Conservation (phyloP, 768 basidiomycete genomes). For the Austroboletus eburneus region DNA sequence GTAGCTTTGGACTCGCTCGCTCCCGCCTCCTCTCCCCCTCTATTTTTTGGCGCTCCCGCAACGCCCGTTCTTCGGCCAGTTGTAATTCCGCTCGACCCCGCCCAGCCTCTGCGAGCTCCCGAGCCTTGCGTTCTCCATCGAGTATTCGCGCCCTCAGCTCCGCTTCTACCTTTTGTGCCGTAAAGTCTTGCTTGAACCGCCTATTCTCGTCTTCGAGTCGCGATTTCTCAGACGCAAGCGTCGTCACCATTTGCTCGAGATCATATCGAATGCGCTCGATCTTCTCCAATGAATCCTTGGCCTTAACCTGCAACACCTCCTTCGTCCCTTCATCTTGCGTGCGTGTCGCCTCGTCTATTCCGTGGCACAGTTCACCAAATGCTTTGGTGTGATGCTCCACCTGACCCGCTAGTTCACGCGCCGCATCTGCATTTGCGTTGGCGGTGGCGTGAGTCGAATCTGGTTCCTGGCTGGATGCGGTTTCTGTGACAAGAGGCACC, state of each 20-base stretch:
- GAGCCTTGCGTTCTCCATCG: constrained; percentile 24
- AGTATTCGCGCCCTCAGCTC: constrained; percentile 15
- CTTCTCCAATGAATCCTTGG: constrained; percentile 38
- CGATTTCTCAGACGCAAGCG: constrained; percentile 35
- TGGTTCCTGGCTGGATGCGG: constrained; percentile 48
- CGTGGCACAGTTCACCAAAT: constrained; percentile 38
- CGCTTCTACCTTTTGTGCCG: constrained; percentile 18
- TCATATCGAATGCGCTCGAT: constrained; percentile 39
- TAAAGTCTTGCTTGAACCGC: constrained; percentile 15
- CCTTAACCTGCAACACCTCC: constrained; percentile 40
- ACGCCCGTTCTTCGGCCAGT: constrained; percentile 16
- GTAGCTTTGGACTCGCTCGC: neutral
- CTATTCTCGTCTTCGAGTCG: constrained; percentile 27
- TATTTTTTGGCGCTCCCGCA: neutral
- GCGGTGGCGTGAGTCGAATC: constrained; percentile 49
- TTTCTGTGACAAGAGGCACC: constrained; percentile 49
- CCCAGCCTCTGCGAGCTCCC: constrained; percentile 22
- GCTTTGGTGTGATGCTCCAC: constrained; percentile 43
- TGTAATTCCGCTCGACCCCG: constrained; percentile 16
- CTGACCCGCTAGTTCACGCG: constrained; percentile 45
- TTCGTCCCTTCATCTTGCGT: constrained; percentile 43
- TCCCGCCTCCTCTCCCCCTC: neutral
- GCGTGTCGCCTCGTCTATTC: constrained; percentile 43
- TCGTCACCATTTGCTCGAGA: constrained; percentile 35
- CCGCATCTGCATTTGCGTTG: constrained; percentile 40